Conservation (phyloP, 352 stramenopile species). For the Thalassiosira mediterranea region DNA sequence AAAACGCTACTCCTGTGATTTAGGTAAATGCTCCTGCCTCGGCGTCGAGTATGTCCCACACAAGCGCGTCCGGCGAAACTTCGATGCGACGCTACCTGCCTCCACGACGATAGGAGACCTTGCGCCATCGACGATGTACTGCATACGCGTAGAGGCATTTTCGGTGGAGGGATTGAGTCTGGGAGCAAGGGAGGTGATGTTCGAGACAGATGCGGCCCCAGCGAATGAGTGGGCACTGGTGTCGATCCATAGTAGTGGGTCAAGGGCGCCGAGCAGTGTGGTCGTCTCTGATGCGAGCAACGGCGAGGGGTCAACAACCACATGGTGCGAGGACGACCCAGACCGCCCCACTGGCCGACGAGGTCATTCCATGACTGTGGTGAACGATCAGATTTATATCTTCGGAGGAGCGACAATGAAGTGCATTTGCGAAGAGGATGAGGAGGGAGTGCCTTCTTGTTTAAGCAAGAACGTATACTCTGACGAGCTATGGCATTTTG, state of each 20-base stretch:
- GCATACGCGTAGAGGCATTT: constrained; percentile 35
- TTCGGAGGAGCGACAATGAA: constrained; percentile 43
- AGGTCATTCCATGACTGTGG: constrained; percentile 40
- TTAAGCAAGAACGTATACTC: constrained; percentile 41
- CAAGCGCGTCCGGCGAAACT: constrained; percentile 9
- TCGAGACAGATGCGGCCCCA: constrained; percentile 11
- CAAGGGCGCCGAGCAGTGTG: not conserved
- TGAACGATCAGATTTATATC: constrained; percentile 48
- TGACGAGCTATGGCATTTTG: constrained; percentile 45
- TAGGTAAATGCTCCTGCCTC: too few relatives aligned
- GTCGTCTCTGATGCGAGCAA: not conserved
- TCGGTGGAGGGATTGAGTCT: constrained; percentile 22
- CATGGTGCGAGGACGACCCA: constrained; percentile 32
- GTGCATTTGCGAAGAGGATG: constrained; percentile 25
- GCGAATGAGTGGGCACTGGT: constrained; percentile 36
- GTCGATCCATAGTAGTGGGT: constrained; percentile 17
- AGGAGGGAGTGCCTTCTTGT: constrained; percentile 2
- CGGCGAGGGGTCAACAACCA: constrained; percentile 20
- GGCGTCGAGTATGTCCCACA: not conserved
- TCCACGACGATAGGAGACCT: constrained; percentile 18
- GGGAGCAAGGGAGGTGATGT: constrained; percentile 4
- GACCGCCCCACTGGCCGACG: constrained; percentile 24
- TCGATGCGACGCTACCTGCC: constrained; percentile 14
- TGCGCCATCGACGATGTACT: constrained; percentile 24
- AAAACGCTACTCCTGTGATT: too few relatives aligned